Percentiles rank a stretch among this genome's conserved stretches.
Conservation (phyloP, 345 rosid genomes). For the Lepidium aucheri region DNA sequence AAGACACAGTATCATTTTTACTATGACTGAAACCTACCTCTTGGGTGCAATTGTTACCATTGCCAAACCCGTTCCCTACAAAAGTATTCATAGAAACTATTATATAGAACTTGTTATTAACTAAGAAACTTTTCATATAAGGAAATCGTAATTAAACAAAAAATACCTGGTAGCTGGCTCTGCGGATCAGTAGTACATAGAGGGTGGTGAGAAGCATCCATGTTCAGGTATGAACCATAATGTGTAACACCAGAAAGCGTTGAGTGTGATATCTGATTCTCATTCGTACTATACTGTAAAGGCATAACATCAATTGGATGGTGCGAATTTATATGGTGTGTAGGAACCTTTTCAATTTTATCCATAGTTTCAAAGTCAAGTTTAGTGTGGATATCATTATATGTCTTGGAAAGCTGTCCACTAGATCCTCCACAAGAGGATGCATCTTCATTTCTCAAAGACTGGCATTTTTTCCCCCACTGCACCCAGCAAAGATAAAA, state of each 20-base stretch:
- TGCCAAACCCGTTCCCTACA: constrained; percentile 28
- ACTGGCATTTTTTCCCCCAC: constrained; percentile 66
- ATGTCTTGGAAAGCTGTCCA: constrained; percentile 31
- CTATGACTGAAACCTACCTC: constrained; percentile 31
- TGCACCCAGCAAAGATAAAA: constrained; percentile 24
- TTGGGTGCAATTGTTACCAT: constrained; percentile 11
- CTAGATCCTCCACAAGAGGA: constrained; percentile 29
- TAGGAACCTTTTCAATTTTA: constrained; percentile 40
- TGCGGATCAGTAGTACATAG: background rate
- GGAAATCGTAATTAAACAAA: background rate
- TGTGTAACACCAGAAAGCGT: constrained; percentile 33
- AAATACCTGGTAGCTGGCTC: constrained; percentile 30
- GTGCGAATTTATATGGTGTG: constrained; percentile 31
- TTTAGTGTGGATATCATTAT: constrained; percentile 77
- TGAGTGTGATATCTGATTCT: constrained; percentile 72
- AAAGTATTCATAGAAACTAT: background rate
- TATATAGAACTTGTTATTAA: background rate
- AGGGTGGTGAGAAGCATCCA: constrained; percentile 25
- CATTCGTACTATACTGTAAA: constrained; percentile 73
- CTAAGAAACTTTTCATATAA: background rate
- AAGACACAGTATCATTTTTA: background rate
- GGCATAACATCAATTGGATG: constrained; percentile 68
- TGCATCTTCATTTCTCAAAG: constrained; percentile 37
- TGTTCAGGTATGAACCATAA: constrained; percentile 26
- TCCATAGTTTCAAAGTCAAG: constrained; percentile 36